phyloP scores from a whole-genome alignment of 345 rosid genomes.

The Arabidopsis arenosa region DNA sequence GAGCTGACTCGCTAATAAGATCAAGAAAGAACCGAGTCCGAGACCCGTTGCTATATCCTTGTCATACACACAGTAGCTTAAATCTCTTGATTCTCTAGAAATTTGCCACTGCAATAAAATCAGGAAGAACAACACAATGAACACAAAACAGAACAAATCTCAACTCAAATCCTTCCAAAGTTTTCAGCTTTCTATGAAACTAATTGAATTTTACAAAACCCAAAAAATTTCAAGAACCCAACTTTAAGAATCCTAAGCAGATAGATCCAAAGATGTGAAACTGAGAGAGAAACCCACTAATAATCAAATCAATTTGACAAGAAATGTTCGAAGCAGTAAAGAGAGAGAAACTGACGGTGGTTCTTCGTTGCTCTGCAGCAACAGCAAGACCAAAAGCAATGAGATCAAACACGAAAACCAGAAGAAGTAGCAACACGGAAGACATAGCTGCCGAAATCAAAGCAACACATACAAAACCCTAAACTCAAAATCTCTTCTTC shows the following conservation, averaged over 20 bases:
- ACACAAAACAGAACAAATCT: slow-evolving; percentile 14
- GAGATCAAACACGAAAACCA: slow-evolving; percentile 74
- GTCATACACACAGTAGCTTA: slow-evolving; percentile 69
- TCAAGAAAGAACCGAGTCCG: slow-evolving; percentile 69
- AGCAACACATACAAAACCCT: slow-evolving; percentile 12
- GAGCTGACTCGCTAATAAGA: slow-evolving; percentile 71
- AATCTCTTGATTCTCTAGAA: slow-evolving; percentile 27
- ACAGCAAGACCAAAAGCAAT: slow-evolving; percentile 94
- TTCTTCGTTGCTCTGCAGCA: slow-evolving; percentile 94
- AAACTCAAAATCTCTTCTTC: slow-evolving; percentile 16
- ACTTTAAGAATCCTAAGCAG: background rate
- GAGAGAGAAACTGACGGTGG: slow-evolving; percentile 60
- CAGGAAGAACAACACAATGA: background rate
- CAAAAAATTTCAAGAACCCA: background rate
- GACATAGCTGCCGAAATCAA: slow-evolving; percentile 53
- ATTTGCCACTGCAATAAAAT: slow-evolving; percentile 51
- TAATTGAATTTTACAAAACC: slow-evolving; percentile 13
- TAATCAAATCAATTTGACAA: background rate
- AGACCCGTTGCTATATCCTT: slow-evolving; percentile 81
- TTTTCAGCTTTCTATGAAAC: slow-evolving; percentile 18
- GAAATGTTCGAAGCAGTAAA: background rate
- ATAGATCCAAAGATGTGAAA: background rate
- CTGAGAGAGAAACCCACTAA: background rate
- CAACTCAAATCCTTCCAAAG: background rate
- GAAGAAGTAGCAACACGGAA: slow-evolving; percentile 62